Percentiles rank a stretch among this genome's conserved stretches.
Evolutionary conservation across 2,329 filamentous ascomycete species (phyloP).

Genomic region (Torrubiella hemipterigena): DNA sequence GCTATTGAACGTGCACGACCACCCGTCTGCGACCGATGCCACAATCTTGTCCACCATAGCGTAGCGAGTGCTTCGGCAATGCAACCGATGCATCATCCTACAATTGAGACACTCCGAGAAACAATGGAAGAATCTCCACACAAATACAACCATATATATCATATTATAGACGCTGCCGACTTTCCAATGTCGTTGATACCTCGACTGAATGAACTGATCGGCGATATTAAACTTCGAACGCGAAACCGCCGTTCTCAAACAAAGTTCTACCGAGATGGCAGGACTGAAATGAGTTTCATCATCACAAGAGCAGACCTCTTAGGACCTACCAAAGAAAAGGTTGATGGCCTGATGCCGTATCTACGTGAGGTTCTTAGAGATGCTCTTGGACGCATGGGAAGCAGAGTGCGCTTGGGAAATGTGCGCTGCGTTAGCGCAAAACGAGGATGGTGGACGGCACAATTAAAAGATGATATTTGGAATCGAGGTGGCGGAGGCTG

Average conservation of each 20-base stretch:
- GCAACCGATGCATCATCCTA: constrained; percentile 65
- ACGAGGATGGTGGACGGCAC: constrained; percentile 80
- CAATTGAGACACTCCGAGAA: constrained; percentile 66
- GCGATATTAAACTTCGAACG: constrained; percentile 62
- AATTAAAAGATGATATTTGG: constrained; percentile 79
- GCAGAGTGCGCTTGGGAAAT: constrained; percentile 74
- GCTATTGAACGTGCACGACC: constrained; percentile 15
- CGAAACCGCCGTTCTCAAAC: constrained; percentile 64
- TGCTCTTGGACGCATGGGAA: constrained; percentile 55
- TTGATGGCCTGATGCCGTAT: constrained; percentile 79
- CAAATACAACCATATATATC: constrained; percentile 88
- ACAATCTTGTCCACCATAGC: constrained; percentile 67
- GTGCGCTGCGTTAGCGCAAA: constrained; percentile 77
- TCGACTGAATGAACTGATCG: constrained; percentile 57
- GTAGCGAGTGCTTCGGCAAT: constrained; percentile 32
- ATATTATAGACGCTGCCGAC: constrained; percentile 88
- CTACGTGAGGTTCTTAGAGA: constrained; percentile 65
- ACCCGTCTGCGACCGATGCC: constrained; percentile 79
- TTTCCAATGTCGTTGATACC: constrained; percentile 91
- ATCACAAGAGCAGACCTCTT: constrained; percentile 82
- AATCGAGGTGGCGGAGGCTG: constrained; percentile 74
- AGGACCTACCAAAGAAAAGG: constrained; percentile 70
- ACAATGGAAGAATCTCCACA: constrained; percentile 83
- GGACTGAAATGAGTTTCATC: constrained; percentile 76
- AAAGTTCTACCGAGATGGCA: constrained; percentile 54